Evolutionary conservation across 2,329 filamentous ascomycete species (phyloP), one percentile per base, ranked within the genome.

Genomic region (Colletotrichum sp.): DNA sequence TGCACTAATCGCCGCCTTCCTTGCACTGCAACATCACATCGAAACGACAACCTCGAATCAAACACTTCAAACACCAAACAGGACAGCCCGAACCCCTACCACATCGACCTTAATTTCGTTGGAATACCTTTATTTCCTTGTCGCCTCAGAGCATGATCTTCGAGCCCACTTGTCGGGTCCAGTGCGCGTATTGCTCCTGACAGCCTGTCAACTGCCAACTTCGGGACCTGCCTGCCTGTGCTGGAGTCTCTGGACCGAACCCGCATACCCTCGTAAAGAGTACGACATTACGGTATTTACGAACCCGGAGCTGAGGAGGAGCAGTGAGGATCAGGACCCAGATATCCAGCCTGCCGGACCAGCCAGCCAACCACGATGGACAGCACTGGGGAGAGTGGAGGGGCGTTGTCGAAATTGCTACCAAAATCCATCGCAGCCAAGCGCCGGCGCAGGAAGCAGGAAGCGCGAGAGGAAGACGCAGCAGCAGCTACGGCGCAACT

Each of bases 381-480:
- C 28, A 34, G 24, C 30, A 57, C 61, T 30, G 48, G 30, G 21
- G 74, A 67, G 57, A 75, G 74, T 59, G 74, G 72, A 75, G 72
- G 74, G 66, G 60, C 43, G 32, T 26, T 91, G 59, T 86, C 85
- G 73, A 92, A 90, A 83, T 85, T 92, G 34, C 82, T 92, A 43
- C 87, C 90, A 68, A 90, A 89, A 80, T 85, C 86, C 48, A 86
- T 92, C 70, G 83, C 84, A 32, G 85, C 85, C 64, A 90, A 88
- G 80, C 87, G 89, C 63, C 86, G 88, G 64, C 86, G 85, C 72
- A 88, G 85, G 82, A 89, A 86, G 81, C 85, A 88, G 71, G 81
- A 82, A 63, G 86, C 87, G 16, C 77, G 83, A 83, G 79, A 87
- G 83, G 76, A 81, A 81, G 67, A 76, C 26, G 74, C 74, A n/a